A percentile compares a stretch with the other conserved stretches of the same genome.
These are phyloP conservation scores for Colletotrichum lindemuthianum DNA, from an alignment of 2,329 filamentous ascomycete species.

Conservation along the genomic window DNA sequence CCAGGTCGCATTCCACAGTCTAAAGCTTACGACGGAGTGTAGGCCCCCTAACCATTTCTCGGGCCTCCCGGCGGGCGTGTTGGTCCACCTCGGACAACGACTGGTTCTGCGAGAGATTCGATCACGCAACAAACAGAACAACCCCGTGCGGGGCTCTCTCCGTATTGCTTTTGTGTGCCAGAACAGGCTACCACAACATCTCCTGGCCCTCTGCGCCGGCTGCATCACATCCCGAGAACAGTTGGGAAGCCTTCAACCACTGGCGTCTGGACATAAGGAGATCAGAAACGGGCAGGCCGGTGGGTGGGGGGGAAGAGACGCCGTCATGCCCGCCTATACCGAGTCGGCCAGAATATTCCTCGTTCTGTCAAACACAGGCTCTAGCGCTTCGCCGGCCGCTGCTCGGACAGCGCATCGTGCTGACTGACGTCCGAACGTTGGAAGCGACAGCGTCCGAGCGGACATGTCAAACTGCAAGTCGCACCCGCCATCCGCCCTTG, in stretches of 20 bases:
- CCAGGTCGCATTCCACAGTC: no score
- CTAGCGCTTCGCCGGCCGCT: background rate
- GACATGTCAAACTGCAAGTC: constrained; percentile 23
- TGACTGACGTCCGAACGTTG: constrained; percentile 15
- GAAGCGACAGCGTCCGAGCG: constrained; percentile 31
- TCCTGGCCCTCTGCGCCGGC: no score
- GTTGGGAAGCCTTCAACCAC: background rate
- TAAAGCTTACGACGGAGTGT: no score
- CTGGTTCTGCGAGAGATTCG: constrained; percentile 2
- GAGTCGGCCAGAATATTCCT: no score
- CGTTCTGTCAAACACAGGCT: constrained; percentile 1
- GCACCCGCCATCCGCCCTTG: constrained; percentile 6
- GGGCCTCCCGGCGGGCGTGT: constrained; percentile 2
- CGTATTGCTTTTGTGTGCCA: constrained; percentile 5
- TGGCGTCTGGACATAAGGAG: no score
- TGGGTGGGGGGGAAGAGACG: background rate
- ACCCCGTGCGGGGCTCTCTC: no score
- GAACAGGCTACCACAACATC: no score
- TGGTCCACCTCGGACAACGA: constrained; percentile 6
- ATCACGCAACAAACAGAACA: background rate
- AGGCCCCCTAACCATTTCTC: constrained; percentile 1
- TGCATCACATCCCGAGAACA: no score
- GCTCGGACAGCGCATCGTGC: constrained; percentile 24
- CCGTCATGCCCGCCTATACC: background rate
- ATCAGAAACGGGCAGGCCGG: background rate